phyloP scores from a whole-genome alignment of 2,329 filamentous ascomycete genomes.

The Cladosporium sphaerospermum region DNA sequence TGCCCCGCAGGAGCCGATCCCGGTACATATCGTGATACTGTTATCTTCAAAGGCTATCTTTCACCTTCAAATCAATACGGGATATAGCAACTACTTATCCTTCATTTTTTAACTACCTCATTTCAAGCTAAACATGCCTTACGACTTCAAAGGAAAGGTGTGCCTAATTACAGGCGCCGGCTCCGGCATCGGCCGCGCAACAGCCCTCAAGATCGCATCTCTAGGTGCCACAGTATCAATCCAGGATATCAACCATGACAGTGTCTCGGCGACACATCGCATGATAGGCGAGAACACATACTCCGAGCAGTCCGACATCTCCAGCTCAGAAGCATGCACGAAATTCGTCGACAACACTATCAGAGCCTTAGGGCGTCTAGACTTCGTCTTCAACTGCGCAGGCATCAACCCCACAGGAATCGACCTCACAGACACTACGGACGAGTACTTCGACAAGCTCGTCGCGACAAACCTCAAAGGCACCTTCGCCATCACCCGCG shows the following conservation, averaged over 20 bases:
- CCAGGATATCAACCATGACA: constrained; percentile 33
- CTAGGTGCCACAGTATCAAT: constrained; percentile 40
- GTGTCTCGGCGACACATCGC: constrained; percentile 23
- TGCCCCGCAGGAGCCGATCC: no score
- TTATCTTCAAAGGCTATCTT: no score
- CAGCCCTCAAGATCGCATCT: constrained; percentile 38
- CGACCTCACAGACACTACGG: constrained; percentile 31
- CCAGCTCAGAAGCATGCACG: constrained; percentile 20
- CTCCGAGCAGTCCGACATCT: constrained; percentile 26
- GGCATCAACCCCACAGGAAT: constrained; percentile 32
- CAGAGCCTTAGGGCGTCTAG: constrained; percentile 26
- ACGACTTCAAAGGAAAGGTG: constrained; percentile 21
- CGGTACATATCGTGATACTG: no score
- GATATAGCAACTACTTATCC: no score
- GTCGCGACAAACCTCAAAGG: constrained; percentile 37
- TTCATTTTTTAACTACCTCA: no score
- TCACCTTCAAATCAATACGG: no score
- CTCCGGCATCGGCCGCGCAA: constrained; percentile 38
- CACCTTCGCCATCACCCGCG: constrained; percentile 35
- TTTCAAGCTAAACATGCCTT: constrained; percentile 8
- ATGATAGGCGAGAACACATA: constrained; percentile 7
- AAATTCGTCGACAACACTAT: constrained; percentile 21
- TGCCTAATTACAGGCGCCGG: constrained; percentile 29
- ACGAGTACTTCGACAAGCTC: constrained; percentile 39
- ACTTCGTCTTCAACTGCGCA: constrained; percentile 41